Conservation (phyloP, 2,329 filamentous ascomycete species). For the Cryphonectria parasitica region DNA sequence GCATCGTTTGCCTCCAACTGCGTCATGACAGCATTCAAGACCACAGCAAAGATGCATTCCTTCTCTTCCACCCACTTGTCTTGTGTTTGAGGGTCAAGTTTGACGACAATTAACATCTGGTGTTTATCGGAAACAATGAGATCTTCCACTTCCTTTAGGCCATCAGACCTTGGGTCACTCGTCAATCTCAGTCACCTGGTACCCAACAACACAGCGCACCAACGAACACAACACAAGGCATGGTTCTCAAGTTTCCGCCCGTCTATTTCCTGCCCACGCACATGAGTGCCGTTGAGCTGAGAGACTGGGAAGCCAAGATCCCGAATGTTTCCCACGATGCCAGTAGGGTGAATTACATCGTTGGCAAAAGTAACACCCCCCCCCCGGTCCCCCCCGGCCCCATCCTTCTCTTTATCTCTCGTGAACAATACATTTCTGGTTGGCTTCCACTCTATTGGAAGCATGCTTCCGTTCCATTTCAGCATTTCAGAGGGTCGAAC, state of each 20-base stretch:
- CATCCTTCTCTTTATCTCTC: no score
- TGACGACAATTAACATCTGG: no score
- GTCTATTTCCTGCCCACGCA: conserved; percentile 77
- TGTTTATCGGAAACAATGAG: neutral
- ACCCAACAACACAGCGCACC: neutral
- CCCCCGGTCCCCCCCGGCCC: no score
- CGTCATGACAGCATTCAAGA: neutral
- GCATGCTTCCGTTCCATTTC: neutral
- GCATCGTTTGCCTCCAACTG: neutral
- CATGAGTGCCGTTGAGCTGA: conserved; percentile 65
- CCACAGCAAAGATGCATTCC: neutral
- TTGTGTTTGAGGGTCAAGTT: neutral
- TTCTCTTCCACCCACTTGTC: neutral
- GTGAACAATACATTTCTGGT: neutral
- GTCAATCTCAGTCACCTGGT: neutral
- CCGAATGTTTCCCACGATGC: conserved; percentile 71
- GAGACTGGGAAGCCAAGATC: conserved; percentile 67
- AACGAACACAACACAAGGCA: conserved; percentile 20
- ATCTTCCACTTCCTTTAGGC: neutral
- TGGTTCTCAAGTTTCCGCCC: conserved; percentile 54
- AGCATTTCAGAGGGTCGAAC: neutral
- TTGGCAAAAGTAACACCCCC: conserved; percentile 60
- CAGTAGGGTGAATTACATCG: conserved; percentile 70
- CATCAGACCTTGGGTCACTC: neutral
- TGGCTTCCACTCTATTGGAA: neutral